A percentile compares a stretch with the other conserved stretches of the same genome.
phyloP scores from a whole-genome alignment of 148 eudicot genomes.

The Vaccinium macrocarpon region DNA sequence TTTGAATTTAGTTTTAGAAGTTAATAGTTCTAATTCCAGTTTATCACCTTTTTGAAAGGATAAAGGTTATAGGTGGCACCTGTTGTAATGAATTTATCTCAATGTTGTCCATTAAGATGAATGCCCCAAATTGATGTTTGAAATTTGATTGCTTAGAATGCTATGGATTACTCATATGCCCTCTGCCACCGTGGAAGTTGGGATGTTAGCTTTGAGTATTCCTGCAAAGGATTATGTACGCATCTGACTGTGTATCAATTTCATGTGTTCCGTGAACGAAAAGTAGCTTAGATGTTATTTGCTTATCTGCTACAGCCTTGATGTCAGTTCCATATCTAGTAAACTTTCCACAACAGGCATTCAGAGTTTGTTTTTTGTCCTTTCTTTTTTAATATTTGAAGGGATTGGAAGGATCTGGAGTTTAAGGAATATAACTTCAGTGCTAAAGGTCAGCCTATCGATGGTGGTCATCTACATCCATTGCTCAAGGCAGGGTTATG shows the following conservation, averaged over 20 bases:
- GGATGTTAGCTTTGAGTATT: neutral
- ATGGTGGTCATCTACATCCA: slow-evolving; percentile 90
- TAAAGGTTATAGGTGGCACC: neutral
- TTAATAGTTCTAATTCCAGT: neutral
- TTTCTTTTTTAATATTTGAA: slow-evolving; percentile 20
- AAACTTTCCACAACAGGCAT: neutral
- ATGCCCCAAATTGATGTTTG: neutral
- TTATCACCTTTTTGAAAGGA: neutral
- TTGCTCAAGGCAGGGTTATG: slow-evolving; percentile 71
- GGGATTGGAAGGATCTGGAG: slow-evolving; percentile 82
- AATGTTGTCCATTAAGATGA: neutral
- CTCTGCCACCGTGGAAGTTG: neutral
- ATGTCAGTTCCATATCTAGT: neutral
- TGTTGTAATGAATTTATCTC: neutral
- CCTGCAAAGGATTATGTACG: neutral
- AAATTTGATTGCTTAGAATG: neutral
- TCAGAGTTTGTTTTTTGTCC: neutral
- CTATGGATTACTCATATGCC: neutral
- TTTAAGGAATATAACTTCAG: slow-evolving; percentile 90
- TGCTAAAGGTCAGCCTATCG: slow-evolving; percentile 83
- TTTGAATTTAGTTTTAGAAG: neutral
- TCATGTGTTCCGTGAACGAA: neutral
- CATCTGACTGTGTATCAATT: neutral
- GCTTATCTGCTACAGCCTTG: neutral
- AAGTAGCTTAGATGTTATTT: neutral